Conservation (phyloP, 2,329 filamentous ascomycete genomes). For the Periglandula ipomoeae region DNA sequence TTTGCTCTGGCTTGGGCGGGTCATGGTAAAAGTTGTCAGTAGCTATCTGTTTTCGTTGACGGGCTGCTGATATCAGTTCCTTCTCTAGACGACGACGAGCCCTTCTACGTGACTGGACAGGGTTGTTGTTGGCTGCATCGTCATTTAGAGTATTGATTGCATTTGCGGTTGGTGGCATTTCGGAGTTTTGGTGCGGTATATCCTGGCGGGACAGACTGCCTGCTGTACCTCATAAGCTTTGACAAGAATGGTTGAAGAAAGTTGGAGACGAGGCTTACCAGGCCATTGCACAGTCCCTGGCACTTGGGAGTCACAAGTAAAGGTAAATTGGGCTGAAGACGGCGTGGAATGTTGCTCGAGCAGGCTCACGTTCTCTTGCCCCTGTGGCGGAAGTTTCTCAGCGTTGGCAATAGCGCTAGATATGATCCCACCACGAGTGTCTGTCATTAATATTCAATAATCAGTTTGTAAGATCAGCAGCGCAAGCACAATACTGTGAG, state of each 20-base stretch:
- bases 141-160: constrained; percentile 10
- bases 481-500: background rate
- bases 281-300: constrained; percentile 72
- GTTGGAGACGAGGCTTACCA: constrained; percentile 29
- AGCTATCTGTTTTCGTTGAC: constrained; percentile 67
- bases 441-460: background rate
- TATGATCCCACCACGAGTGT: constrained; percentile 66
- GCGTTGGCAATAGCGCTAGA: constrained; percentile 87
- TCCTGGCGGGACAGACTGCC: constrained; percentile 12
- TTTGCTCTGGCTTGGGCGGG: constrained; percentile 59
- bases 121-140: constrained; percentile 18
- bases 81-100: constrained; percentile 58
- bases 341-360: constrained; percentile 63
- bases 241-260: background rate
- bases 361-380: constrained; percentile 71
- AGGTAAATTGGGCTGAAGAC: constrained; percentile 85
- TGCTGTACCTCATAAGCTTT: background rate
- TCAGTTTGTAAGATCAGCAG: constrained; percentile 1
- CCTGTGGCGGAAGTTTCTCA: constrained; percentile 56
- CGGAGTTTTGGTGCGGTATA: constrained; percentile 12
- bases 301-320: constrained; percentile 87
- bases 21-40: constrained; percentile 68
- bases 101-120: constrained; percentile 36
- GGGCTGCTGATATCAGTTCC: constrained; percentile 66
- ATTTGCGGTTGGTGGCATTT: constrained; percentile 9